Evolutionary conservation across 2,329 filamentous ascomycete species (phyloP), one percentile per base, ranked within the genome.

Genomic region (Davidsoniella australis): DNA sequence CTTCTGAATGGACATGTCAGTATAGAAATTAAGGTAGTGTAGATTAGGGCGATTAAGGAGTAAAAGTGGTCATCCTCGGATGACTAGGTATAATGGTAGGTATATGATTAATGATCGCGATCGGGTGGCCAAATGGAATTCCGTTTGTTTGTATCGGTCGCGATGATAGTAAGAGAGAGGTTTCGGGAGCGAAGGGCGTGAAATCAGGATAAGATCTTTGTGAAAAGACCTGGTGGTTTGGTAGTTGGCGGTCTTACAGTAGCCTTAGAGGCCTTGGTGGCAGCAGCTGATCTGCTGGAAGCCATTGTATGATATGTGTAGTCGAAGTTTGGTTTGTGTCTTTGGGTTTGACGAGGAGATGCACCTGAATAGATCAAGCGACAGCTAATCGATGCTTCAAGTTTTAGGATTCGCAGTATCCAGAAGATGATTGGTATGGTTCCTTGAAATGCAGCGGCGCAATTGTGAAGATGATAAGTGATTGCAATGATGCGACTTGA

Each of bases 221-320:
- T 23, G 44, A 24, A 16, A 23, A 24, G 33, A n/a, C 14, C 14
- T 14, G 29, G 33, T 38, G 44, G 5, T 6, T 38, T 46, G 24
- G 23, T 17, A 10, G 7, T 36, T 47, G 23, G 45, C 33, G 16
- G 54, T 18, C 54, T 58, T 57, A 39, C 47, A 47, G 48, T 49
- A 24, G 51, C 45, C 29, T 52, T 33, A 33, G 51, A 23, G 47
- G 53, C 53, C 53, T 58, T 49, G n/a, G 50, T 36, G 39, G 51
- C 48, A 45, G 51, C 41, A 37, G 50, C 50, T 49, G 42, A 29
- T 52, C 50, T 52, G 23, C 38, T 41, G 17, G 50, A 49, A 16
- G 50, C 50, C 50, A 52, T 52, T 49, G 20, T 23, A 20, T 4
- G 4, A 5, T 23, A 23, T 23, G 5, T 33, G 29, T 33, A 10